Evolutionary conservation across 1,139 yeast genomes (phyloP), one percentile per base, ranked within the genome.

Genomic region (Lodderomyces oxycetoniae): DNA sequence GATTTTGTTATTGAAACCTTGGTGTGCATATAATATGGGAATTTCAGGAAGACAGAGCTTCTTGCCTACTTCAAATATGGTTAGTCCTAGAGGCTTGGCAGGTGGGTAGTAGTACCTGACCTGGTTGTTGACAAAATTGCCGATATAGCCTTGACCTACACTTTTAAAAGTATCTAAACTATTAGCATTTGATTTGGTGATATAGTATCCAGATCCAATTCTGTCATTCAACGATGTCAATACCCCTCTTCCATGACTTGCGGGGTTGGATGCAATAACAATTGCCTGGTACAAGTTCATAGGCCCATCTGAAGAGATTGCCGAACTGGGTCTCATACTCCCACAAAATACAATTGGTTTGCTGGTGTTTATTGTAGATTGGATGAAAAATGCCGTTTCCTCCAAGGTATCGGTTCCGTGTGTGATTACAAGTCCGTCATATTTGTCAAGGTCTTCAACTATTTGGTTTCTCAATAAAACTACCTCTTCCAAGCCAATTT

Each of bases 391-490:
- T 1, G 85, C 77, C 4, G 87, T 79, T 51, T 79, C 87, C 39
- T 81, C 81, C 60, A 79, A 63, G 2, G 86, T 77, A 49, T 79
- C 87, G 2, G 87, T 79, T 10, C 87, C 87, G 50, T 79, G 87
- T 2, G 86, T 79, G 27, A 79, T 74, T 19, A 79, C 86, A 5
- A 70, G 55, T n/a, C 74, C 76, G 46, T 70, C 74, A 39, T 72
- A 73, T 3, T 71, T 63, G 28, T 60, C 62, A 39, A 72, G 56
- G 41, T 65, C 71, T 36, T 63, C 63, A 15, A 49, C 44, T 13
- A 76, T 75, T 39, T 69, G 65, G 38, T 71, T 57, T 33, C 62
- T 51, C 24, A 68, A 52, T 25, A 39, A 37, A 20, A 61, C 41
- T 30, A 67, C 51, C 36, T 67, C 68, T 2, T 53, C 46, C 13